Conservation (phyloP, 2,329 filamentous ascomycete genomes). For the Mariannaea elegans region DNA sequence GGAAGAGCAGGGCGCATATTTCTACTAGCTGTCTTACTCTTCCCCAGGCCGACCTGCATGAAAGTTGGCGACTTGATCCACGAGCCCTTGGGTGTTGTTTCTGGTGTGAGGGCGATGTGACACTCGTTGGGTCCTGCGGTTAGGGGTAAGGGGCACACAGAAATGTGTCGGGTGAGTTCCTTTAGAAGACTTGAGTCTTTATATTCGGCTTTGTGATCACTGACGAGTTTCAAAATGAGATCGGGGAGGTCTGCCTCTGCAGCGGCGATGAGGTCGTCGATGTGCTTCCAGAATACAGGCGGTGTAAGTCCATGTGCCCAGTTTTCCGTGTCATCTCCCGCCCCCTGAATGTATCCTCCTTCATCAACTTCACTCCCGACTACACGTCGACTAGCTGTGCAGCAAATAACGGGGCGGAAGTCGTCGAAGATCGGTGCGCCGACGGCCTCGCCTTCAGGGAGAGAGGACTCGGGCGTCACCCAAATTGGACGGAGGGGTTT, state of each 20-base stretch:
- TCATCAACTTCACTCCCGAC: conserved; percentile 70
- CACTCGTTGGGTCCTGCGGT: conserved; percentile 40
- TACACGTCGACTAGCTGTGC: conserved; percentile 81
- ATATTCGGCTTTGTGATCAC: conserved; percentile 31
- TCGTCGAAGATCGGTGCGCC: conserved; percentile 56
- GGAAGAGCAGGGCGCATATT: conserved; percentile 78
- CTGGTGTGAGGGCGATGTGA: conserved; percentile 54
- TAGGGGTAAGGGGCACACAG: conserved; percentile 48
- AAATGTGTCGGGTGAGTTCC: conserved; percentile 48
- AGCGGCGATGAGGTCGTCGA: conserved; percentile 65
- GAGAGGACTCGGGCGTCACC: conserved; percentile 75
- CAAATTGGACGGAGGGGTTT: conserved; percentile 83
- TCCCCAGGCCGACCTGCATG: conserved; percentile 71
- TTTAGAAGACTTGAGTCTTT: conserved; percentile 23
- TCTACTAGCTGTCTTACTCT: conserved; percentile 82
- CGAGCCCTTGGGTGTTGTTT: conserved; percentile 54
- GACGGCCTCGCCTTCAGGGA: conserved; percentile 46
- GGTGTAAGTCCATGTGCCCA: conserved; percentile 88
- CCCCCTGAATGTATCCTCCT: conserved; percentile 86
- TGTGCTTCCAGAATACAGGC: conserved; percentile 79
- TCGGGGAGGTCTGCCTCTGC: conserved; percentile 70
- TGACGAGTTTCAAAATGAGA: conserved; percentile 58
- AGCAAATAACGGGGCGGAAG: conserved; percentile 81
- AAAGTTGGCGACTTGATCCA: conserved; percentile 49
- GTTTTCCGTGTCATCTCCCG: conserved; percentile 92